phyloP scores from a whole-genome alignment of 257 asterid species.

The Gentiana straminea region DNA sequence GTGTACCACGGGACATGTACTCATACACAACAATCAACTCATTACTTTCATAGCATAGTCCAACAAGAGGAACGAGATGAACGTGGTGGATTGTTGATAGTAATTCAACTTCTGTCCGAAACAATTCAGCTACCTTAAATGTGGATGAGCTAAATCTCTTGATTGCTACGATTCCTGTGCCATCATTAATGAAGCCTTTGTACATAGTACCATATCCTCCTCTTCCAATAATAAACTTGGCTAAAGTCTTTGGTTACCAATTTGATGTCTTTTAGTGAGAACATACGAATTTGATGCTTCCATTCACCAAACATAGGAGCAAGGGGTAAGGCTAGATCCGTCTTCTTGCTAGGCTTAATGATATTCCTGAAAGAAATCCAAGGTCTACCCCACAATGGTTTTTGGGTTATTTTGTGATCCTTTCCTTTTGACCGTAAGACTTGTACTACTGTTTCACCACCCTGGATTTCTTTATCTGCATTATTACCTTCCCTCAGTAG shows the following conservation, averaged over 20 bases:
- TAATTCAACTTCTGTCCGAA: slow-evolving; percentile 13
- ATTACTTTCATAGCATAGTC: slow-evolving; percentile 5
- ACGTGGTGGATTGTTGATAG: slow-evolving; percentile 10
- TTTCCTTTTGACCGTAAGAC: background rate
- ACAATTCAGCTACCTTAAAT: background rate
- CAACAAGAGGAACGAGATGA: slow-evolving; percentile 11
- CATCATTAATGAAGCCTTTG: slow-evolving; percentile 7
- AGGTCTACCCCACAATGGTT: no score
- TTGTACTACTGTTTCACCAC: background rate
- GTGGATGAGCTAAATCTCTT: background rate
- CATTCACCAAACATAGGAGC: background rate
- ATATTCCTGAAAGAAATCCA: no score
- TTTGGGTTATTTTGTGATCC: background rate
- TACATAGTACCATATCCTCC: slow-evolving; percentile 15
- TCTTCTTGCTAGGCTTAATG: background rate
- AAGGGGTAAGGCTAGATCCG: slow-evolving; percentile 1
- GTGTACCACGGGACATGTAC: slow-evolving; percentile 5
- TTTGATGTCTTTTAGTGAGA: slow-evolving; percentile 2
- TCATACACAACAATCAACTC: slow-evolving; percentile 11
- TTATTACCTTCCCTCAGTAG: no score
- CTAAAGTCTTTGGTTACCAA: background rate
- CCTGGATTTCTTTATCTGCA: background rate
- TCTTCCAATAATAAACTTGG: background rate
- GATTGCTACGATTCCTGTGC: background rate
- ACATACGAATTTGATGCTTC: background rate